phyloP scores from a whole-genome alignment of 257 asterid genomes.

The Cordia subcordata region DNA sequence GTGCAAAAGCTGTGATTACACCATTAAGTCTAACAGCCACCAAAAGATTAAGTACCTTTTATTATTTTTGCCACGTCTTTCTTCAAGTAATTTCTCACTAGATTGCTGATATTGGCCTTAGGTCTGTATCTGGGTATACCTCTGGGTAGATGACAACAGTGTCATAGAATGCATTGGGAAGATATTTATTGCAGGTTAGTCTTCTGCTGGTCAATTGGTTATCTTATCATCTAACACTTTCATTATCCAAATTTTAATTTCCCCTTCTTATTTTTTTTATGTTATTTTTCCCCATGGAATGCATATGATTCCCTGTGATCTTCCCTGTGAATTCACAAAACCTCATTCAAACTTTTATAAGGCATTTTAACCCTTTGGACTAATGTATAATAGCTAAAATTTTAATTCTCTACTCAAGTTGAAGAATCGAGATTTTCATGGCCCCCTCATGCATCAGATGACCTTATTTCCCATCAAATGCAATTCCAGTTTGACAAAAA shows the following conservation, averaged over 20 bases:
- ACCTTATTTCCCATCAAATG: too few relatives aligned
- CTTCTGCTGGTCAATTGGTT: slow-evolving; percentile 7
- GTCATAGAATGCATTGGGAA: slow-evolving; percentile 63
- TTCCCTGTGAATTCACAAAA: too few relatives aligned
- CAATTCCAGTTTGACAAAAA: too few relatives aligned
- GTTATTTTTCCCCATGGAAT: too few relatives aligned
- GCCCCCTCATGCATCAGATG: too few relatives aligned
- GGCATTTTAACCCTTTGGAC: too few relatives aligned
- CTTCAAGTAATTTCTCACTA: slow-evolving; percentile 11
- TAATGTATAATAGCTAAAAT: too few relatives aligned
- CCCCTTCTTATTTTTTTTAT: too few relatives aligned
- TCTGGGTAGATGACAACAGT: slow-evolving; percentile 70
- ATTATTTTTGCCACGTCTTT: slow-evolving; percentile 2
- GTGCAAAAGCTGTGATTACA: neutral
- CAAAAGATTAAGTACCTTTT: slow-evolving; percentile 2
- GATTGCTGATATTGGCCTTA: slow-evolving; percentile 25
- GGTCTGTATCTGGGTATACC: slow-evolving; percentile 75
- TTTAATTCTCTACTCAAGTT: too few relatives aligned
- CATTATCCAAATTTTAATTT: slow-evolving; percentile 8
- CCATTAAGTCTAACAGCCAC: neutral
- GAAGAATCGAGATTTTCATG: too few relatives aligned
- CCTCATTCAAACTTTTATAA: too few relatives aligned
- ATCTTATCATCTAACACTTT: slow-evolving; percentile 9
- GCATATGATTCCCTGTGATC: too few relatives aligned
- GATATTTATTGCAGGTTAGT: slow-evolving; percentile 83